These are phyloP conservation scores for Lactarius trivialis DNA, from an alignment of 768 basidiomycete genomes.

Conservation along the genomic window DNA sequence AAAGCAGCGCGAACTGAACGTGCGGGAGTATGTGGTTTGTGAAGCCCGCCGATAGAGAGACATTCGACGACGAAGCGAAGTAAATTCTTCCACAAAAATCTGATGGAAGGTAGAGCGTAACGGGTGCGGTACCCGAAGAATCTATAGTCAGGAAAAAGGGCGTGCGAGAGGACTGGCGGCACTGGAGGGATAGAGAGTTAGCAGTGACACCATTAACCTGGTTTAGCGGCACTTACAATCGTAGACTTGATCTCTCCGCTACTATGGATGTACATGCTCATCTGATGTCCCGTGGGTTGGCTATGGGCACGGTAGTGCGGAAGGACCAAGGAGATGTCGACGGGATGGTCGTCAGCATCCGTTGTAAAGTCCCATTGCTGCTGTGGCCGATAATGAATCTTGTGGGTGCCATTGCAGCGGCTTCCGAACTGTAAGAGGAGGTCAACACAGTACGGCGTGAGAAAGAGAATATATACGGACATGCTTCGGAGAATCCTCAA, in stretches of 20 bases:
- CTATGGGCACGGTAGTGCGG: conserved; percentile 74
- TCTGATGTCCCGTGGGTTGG: conserved; percentile 65
- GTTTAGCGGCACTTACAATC: conserved; percentile 47
- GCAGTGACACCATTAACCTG: background rate
- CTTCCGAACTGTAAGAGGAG: background rate
- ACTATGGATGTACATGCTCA: conserved; percentile 60
- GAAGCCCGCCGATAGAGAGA: conserved; percentile 62
- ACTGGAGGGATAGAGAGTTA: conserved; percentile 21
- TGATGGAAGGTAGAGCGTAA: conserved; percentile 73
- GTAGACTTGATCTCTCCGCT: conserved; percentile 56
- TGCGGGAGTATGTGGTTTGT: conserved; percentile 50
- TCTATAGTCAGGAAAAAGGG: conserved; percentile 47
- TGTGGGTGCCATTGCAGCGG: conserved; percentile 17
- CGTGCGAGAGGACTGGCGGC: conserved; percentile 29
- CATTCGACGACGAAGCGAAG: conserved; percentile 39
- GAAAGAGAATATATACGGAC: background rate
- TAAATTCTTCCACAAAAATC: conserved; percentile 69
- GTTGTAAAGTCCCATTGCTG: conserved; percentile 55
- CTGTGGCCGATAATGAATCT: conserved; percentile 23
- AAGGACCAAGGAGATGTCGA: conserved; percentile 62
- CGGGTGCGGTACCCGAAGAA: conserved; percentile 50
- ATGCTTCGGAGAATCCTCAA: conserved; percentile 13
- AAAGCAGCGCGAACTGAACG: conserved; percentile 28
- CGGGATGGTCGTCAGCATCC: conserved; percentile 43
- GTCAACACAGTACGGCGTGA: background rate